A percentile compares a stretch with the other conserved stretches of the same genome.
Conservation (phyloP, 176 grass and related monocot genomes). For the Lolium multiflorum region DNA sequence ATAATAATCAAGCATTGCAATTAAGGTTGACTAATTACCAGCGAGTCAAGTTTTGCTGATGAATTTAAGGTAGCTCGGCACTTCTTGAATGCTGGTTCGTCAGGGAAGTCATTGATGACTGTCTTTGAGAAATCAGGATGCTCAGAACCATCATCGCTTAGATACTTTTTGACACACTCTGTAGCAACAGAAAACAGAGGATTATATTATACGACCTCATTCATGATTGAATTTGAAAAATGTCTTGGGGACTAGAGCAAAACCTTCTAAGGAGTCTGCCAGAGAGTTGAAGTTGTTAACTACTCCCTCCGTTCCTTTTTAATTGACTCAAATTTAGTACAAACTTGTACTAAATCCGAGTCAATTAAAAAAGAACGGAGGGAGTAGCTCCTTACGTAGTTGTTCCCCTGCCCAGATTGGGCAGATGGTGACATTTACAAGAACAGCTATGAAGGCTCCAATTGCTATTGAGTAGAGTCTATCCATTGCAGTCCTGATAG, state of each 20-base stretch:
- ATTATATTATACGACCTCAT: constrained; percentile 13
- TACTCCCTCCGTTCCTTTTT: no score
- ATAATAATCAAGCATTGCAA: constrained; percentile 12
- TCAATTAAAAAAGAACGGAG: no score
- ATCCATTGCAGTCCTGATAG: constrained; percentile 70
- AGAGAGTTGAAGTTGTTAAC: constrained; percentile 69
- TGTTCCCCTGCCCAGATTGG: constrained; percentile 92
- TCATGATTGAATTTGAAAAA: constrained; percentile 8
- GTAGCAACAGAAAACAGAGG: constrained; percentile 29
- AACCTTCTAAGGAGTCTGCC: constrained; percentile 86
- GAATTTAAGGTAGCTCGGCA: constrained; percentile 71
- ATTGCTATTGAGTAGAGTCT: constrained; percentile 88
- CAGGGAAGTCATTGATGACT: constrained; percentile 74
- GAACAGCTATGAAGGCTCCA: constrained; percentile 67
- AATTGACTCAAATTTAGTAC: no score
- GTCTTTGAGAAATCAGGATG: constrained; percentile 74
- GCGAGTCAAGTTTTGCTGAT: constrained; percentile 69
- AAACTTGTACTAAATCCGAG: no score
- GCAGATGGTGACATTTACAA: constrained; percentile 70
- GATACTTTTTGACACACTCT: constrained; percentile 92
- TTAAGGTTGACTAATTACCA: constrained; percentile 49
- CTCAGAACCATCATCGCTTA: constrained; percentile 67
- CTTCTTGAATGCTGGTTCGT: constrained; percentile 73
- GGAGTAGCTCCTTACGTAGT: constrained; percentile 85
- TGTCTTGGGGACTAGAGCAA: constrained; percentile 27